A percentile compares a stretch with the other conserved stretches of the same genome.
Conservation (phyloP, 805 yeast species). For the Blastobotrys peoriensis region DNA sequence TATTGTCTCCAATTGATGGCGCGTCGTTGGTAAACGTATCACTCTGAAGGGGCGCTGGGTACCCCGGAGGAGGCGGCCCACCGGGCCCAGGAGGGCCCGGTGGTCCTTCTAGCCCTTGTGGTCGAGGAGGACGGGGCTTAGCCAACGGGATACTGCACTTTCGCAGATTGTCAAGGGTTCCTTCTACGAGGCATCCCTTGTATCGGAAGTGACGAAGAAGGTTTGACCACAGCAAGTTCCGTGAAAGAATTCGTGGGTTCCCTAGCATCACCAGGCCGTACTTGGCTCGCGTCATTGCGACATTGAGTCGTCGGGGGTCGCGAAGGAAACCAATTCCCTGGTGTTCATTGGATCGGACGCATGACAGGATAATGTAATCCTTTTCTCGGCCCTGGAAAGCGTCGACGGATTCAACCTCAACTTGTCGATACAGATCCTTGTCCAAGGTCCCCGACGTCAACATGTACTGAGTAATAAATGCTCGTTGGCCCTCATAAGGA, state of each 20-base stretch:
- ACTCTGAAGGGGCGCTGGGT: too few species aligned
- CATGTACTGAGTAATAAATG: constrained; percentile 74
- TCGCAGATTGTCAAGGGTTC: constrained; percentile 74
- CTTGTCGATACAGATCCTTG: constrained; percentile 56
- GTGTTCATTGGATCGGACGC: constrained; percentile 74
- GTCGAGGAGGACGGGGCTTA: constrained; percentile 14
- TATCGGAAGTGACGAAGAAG: constrained; percentile 73
- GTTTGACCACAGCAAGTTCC: constrained; percentile 71
- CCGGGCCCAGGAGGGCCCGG: constrained; percentile 2
- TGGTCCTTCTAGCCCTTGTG: background rate
- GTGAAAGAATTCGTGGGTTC: constrained; percentile 70
- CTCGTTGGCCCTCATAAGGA: constrained; percentile 92
- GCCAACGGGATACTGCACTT: constrained; percentile 38
- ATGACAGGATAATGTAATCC: constrained; percentile 68
- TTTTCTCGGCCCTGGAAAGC: constrained; percentile 92
- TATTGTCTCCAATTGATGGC: constrained; percentile 8
- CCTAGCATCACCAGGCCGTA: constrained; percentile 79
- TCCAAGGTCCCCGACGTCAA: constrained; percentile 62
- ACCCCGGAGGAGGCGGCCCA: too few species aligned
- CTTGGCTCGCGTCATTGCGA: constrained; percentile 82
- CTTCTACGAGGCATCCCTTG: constrained; percentile 84
- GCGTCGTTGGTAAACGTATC: too few species aligned
- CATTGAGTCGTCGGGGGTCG: constrained; percentile 82
- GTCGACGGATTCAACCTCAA: constrained; percentile 92
- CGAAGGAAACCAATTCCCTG: constrained; percentile 76